Conservation (phyloP, 495 filamentous ascomycete genomes). For the Rusavskia elegans region DNA sequence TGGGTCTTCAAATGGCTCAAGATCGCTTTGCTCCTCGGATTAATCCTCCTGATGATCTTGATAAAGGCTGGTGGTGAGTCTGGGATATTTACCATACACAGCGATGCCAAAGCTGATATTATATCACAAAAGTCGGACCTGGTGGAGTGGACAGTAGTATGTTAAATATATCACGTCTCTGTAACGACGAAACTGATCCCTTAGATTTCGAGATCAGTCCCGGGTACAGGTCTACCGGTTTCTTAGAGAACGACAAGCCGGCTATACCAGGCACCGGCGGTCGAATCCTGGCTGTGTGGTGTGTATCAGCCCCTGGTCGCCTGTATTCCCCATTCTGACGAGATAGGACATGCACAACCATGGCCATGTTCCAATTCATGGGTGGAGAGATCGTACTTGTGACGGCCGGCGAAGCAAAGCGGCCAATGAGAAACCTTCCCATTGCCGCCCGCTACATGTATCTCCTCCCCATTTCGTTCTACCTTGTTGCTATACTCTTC, state of each 20-base stretch:
- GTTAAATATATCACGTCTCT: not conserved
- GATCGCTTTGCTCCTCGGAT: slow-evolving; percentile 11
- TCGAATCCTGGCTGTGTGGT: slow-evolving; percentile 16
- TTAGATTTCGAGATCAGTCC: slow-evolving; percentile 7
- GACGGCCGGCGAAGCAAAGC: slow-evolving; percentile 24
- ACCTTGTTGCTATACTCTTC: slow-evolving; percentile 17
- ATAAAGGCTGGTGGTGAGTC: slow-evolving; percentile 15
- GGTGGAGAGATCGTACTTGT: slow-evolving; percentile 28
- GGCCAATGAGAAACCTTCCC: slow-evolving; percentile 14
- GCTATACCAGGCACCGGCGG: slow-evolving; percentile 12
- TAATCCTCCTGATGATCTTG: slow-evolving; percentile 13
- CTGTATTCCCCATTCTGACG: not conserved
- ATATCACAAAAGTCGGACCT: slow-evolving; percentile 5
- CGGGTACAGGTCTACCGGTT: slow-evolving; percentile 14
- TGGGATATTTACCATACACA: too few species aligned
- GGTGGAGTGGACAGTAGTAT: slow-evolving; percentile 2
- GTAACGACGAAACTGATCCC: too few species aligned
- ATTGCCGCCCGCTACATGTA: slow-evolving; percentile 16
- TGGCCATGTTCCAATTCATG: slow-evolving; percentile 27
- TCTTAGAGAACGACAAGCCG: not conserved
- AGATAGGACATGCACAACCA: slow-evolving; percentile 21
- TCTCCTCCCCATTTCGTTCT: slow-evolving; percentile 13
- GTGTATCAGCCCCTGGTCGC: not conserved
- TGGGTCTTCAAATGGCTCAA: slow-evolving; percentile 18
- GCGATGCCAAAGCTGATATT: not conserved